Percentiles rank a stretch among this genome's conserved stretches.
Evolutionary conservation across 148 eudicot genomes (phyloP).

Genomic region (Rhododendron simsii): DNA sequence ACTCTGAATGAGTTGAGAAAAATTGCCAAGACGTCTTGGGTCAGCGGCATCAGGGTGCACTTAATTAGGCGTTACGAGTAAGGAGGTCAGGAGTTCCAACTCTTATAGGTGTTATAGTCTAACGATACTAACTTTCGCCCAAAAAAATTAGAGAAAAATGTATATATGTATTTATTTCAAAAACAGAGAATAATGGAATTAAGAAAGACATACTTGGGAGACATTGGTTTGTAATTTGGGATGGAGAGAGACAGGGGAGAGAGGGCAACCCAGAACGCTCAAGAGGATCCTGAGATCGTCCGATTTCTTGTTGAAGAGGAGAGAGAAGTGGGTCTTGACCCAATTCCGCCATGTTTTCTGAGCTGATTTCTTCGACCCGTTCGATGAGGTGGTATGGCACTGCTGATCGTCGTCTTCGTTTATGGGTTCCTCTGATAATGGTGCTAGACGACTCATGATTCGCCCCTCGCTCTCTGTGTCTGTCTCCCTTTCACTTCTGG

Average conservation of each 20-base stretch:
- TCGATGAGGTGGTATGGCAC: neutral
- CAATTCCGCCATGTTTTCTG: constrained; percentile 55
- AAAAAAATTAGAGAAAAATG: neutral
- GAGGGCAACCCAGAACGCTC: constrained; percentile 94
- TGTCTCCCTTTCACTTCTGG: neutral
- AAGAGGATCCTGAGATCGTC: constrained; percentile 77
- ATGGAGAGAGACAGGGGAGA: constrained; percentile 57
- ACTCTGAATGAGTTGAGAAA: too few species aligned
- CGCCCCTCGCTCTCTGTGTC: neutral
- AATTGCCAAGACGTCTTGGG: too few species aligned
- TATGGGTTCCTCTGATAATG: constrained; percentile 46
- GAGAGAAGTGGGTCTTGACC: constrained; percentile 52
- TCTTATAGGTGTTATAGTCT: too few species aligned
- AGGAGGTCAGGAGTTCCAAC: too few species aligned
- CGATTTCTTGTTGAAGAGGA: constrained; percentile 58
- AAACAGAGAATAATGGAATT: neutral
- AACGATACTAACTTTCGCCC: too few species aligned
- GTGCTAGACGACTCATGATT: constrained; percentile 35
- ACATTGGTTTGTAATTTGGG: constrained; percentile 18
- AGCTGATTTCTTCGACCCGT: constrained; percentile 33
- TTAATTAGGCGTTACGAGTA: too few species aligned
- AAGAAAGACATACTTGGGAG: constrained; percentile 34
- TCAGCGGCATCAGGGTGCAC: too few species aligned
- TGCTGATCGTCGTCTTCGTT: constrained; percentile 43
- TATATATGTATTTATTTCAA: neutral